phyloP scores from a whole-genome alignment of 2,329 filamentous ascomycete genomes.

The Aspergillus pseudoviridinutans region DNA sequence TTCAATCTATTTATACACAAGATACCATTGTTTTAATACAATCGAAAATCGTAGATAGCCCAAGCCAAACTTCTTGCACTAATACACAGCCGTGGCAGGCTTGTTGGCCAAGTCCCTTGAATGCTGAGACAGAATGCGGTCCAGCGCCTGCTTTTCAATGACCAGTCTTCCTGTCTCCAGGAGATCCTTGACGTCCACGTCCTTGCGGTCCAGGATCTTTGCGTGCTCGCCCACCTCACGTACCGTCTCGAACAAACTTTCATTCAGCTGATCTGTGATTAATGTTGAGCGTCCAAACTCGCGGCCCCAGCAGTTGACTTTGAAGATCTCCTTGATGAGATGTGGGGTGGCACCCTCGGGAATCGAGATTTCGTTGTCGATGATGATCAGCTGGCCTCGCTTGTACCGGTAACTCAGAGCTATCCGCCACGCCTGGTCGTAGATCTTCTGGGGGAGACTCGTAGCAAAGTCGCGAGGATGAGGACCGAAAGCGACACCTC shows the following conservation, averaged over 20 bases:
- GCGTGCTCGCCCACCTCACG: conserved; percentile 62
- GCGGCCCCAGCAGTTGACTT: conserved; percentile 65
- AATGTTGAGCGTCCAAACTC: conserved; percentile 68
- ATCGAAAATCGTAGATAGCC: conserved; percentile 12
- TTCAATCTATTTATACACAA: conserved; percentile 33
- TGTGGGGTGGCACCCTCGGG: conserved; percentile 52
- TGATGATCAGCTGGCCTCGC: conserved; percentile 79
- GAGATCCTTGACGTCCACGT: conserved; percentile 94
- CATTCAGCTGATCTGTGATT: conserved; percentile 60
- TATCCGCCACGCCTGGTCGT: conserved; percentile 92
- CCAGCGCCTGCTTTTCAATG: conserved; percentile 76
- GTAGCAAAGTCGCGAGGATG: conserved; percentile 88
- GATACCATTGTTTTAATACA: conserved; percentile 3
- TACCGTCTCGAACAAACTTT: conserved; percentile 64
- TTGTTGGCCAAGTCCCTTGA: conserved; percentile 37
- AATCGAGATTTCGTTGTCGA: conserved; percentile 70
- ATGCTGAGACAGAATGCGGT: conserved; percentile 68
- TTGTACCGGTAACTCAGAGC: conserved; percentile 89
- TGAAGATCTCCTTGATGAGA: conserved; percentile 65
- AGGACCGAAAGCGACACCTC: conserved; percentile 86
- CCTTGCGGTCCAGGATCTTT: conserved; percentile 63
- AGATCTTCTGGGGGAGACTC: conserved; percentile 78
- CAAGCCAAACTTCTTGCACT: conserved; percentile 6
- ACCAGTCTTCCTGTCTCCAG: conserved; percentile 80
- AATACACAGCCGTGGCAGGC: conserved; percentile 34